These are phyloP conservation scores for Cyclanthera cordifolia DNA, from an alignment of 306 rosid species.

Conservation along the genomic window DNA sequence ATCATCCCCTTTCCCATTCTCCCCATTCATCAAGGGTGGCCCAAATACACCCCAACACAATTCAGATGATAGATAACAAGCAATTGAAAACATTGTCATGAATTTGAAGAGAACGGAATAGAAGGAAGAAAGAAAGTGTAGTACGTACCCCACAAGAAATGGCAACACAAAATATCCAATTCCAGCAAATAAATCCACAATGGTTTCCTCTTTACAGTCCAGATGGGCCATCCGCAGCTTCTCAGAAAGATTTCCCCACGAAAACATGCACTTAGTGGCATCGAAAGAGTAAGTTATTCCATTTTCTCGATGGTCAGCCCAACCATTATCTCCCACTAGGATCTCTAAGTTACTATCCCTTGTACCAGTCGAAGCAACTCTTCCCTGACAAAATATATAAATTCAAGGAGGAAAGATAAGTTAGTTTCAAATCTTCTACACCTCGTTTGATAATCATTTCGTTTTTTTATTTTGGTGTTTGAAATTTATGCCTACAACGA, in stretches of 20 bases:
- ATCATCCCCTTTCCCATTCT: no score
- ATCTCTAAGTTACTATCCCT: slow-evolving; percentile 83
- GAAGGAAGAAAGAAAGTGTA: background rate
- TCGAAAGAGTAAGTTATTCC: slow-evolving; percentile 77
- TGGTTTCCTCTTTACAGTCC: slow-evolving; percentile 54
- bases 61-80: background rate
- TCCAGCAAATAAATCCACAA: slow-evolving; percentile 84
- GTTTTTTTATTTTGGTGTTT: no score
- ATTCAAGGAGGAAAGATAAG: background rate
- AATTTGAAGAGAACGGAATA: slow-evolving; percentile 1
- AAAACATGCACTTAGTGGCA: slow-evolving; percentile 89
- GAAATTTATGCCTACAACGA: no score
- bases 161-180: slow-evolving; percentile 93
- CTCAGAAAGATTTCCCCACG: slow-evolving; percentile 98
- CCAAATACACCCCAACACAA: no score
- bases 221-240: slow-evolving; percentile 64
- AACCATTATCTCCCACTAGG: slow-evolving; percentile 77
- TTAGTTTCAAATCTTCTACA: background rate
- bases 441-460: no score
- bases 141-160: slow-evolving; percentile 71
- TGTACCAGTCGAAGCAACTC: slow-evolving; percentile 72
- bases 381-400: slow-evolving; percentile 40
- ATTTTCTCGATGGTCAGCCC: slow-evolving; percentile 91
- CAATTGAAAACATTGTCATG: background rate
- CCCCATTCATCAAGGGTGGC: no score